Percentiles rank a stretch among this genome's conserved stretches.
These are phyloP conservation scores for Picea glauca DNA, from an alignment of 75 land plant species.

Conservation along the genomic window DNA sequence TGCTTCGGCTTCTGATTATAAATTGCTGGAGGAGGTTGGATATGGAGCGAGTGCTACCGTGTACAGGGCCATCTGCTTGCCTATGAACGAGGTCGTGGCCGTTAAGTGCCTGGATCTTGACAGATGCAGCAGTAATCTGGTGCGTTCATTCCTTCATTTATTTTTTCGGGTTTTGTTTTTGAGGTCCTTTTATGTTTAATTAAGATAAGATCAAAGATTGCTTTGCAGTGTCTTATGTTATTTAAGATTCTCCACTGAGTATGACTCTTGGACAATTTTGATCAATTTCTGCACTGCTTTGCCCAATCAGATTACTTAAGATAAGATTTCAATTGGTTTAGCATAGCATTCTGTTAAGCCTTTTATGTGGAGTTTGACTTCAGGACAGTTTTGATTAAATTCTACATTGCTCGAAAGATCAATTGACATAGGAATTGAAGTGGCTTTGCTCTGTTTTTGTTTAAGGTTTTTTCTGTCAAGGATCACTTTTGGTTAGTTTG, in stretches of 20 bases:
- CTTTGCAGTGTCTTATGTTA: no score
- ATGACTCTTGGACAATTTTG: no score
- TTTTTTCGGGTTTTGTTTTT: no score
- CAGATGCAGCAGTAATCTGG: slow-evolving; percentile 93
- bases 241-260: no score
- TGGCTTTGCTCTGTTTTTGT: neutral
- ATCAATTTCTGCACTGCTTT: no score
- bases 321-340: no score
- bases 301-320: no score
- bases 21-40: slow-evolving; percentile 91
- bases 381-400: neutral
- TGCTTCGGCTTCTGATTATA: slow-evolving; percentile 62
- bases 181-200: no score
- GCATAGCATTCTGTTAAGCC: no score
- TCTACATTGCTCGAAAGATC: neutral
- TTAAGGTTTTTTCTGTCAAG: neutral
- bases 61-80: slow-evolving; percentile 78
- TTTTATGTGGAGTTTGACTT: no score
- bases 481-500: neutral
- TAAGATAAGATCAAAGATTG: no score
- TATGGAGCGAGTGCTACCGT: slow-evolving; percentile 93
- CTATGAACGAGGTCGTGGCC: slow-evolving; percentile 88
- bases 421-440: neutral
- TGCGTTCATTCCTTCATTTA: slow-evolving; percentile 11
- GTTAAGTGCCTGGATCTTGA: slow-evolving; percentile 97